A percentile compares a stretch with the other conserved stretches of the same genome.
Evolutionary conservation across 192 early-diverging fungal species (phyloP).

Genomic region (Entrophospora sp.): DNA sequence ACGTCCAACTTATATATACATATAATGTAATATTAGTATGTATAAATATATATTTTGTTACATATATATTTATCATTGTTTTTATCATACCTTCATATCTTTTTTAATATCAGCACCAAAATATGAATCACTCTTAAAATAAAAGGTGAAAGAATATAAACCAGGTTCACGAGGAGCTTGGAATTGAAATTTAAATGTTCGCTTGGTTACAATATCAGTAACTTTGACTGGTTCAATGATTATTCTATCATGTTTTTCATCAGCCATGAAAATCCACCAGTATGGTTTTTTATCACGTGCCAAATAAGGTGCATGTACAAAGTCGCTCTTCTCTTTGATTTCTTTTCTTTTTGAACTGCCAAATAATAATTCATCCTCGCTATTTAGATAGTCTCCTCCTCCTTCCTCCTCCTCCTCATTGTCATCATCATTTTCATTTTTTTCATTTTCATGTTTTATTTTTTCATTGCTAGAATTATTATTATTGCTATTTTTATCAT

Average conservation of each 20-base stretch:
- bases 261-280: constrained; percentile 91
- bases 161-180: constrained; percentile 85
- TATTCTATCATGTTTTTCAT: constrained; percentile 73
- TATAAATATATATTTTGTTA: no score
- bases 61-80: no score
- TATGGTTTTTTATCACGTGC: constrained; percentile 64
- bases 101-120: constrained; percentile 73
- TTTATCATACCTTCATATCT: constrained; percentile 74
- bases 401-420: constrained; percentile 34
- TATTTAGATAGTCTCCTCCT: constrained; percentile 21
- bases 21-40: constrained; percentile 1
- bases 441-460: constrained; percentile 25
- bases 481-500: no score
- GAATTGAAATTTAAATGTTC: constrained; percentile 77
- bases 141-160: constrained; percentile 69
- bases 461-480: constrained; percentile 20
- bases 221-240: constrained; percentile 73
- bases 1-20: constrained; percentile 34
- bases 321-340: constrained; percentile 18
- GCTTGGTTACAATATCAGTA: constrained; percentile 55
- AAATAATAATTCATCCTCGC: constrained; percentile 27
- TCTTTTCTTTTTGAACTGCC: constrained; percentile 24
- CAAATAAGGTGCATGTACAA: constrained; percentile 62
- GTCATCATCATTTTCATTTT: constrained; percentile 38
- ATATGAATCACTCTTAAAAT: constrained; percentile 84